Evolutionary conservation across 768 basidiomycete species (phyloP), one percentile per base, ranked within the genome.

Genomic region (Boletus edulis): DNA sequence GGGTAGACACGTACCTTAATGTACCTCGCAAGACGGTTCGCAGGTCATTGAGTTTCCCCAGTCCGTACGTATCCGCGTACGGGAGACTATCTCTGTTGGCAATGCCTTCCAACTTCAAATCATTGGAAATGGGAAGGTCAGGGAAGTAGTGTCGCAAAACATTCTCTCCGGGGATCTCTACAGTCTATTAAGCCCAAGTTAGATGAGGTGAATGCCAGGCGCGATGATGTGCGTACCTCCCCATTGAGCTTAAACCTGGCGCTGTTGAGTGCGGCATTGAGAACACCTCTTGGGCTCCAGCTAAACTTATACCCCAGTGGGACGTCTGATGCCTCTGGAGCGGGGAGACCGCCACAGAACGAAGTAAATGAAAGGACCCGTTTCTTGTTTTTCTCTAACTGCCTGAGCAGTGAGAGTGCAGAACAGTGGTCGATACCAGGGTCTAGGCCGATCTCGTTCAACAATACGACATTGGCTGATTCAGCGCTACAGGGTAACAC

Each of bases 221-320:
- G 14, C 29, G 4, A 46, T 24, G 11, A 35, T 29, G 35, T 12
- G 12, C 78, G n/a, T 59, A 87, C 89, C 71, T 81, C 64, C 7
- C 75, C 75, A 31, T 75, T 60, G 24, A 93, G 73, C 62, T 81
- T 79, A 70, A 84, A 97, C 38, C 64, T 67, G 2, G 95, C 93
- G 0, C 74, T 68, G 59, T 95, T 92, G 53, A 85, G 69, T 0
- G 90, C 89, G 3, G 94, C 95, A 15, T 78, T 81, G 38, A 98
- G 72, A 9, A 96, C 94, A 6, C 92, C 94, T 54, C 85, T 78
- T 0, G 95, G 94, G 46, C 85, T 89, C 95, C 95, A 98, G 60
- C 92, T 91, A 66, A 94, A 94, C 66, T 94, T 96, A 65, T 96
- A 94, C n/a, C 86, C 79, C 11, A 95, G 73, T 2, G 93, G 92